Base-by-base conservation (phyloP, 805 yeast genomes). In the Sugiyamaella mastotermitis region DNA sequence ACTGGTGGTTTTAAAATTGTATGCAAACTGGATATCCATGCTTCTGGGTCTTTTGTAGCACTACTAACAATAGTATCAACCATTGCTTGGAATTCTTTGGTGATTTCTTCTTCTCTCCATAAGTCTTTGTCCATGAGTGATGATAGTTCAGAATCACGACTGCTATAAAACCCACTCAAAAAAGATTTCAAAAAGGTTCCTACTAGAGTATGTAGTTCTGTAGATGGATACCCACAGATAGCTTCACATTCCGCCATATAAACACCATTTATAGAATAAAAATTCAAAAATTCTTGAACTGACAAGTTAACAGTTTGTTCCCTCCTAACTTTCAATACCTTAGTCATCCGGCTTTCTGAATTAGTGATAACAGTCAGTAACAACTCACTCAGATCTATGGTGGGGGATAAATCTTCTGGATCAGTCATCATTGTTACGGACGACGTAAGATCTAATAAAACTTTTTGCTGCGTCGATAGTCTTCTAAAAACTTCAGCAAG, bases 241-340 rank as follows among this genome's bases (percentile, higher is more conserved):
- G 77, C 68, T 57, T 92, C 97, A 57, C 95, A 84, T 53, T 86
- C 95, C 33, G 74, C 74, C 29, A 87, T 65, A 55, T 88, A 88
- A 16, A 80, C 66, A 0, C 80, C 73, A 40, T 78, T 76, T 10
- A 83, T 63, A 2, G 81, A 66, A 57, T 78, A 85, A 36, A 85
- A 70, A 42, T 77, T 65, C 33, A 84, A 52, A 60, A 87, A 88
- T 47, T 70, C 73, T n/a, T 71, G 70, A 6, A 75, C 65, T n/a
- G 10, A 9, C 2, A 80, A 58, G 27, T 66, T 69, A 0, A 84
- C 72, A 10, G 76, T 77, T 45, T 82, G 76, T 30, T 81, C 86
- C 53, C 80, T 75, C 45, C 97, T 70, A 5, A 84, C 94, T 38
- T 75, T 73, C 10, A 88, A 69, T 11, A 92, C 72, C 51, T 83